phyloP scores from a whole-genome alignment of 495 filamentous ascomycete genomes.

The Lasiosphaeriaceae sp. region DNA sequence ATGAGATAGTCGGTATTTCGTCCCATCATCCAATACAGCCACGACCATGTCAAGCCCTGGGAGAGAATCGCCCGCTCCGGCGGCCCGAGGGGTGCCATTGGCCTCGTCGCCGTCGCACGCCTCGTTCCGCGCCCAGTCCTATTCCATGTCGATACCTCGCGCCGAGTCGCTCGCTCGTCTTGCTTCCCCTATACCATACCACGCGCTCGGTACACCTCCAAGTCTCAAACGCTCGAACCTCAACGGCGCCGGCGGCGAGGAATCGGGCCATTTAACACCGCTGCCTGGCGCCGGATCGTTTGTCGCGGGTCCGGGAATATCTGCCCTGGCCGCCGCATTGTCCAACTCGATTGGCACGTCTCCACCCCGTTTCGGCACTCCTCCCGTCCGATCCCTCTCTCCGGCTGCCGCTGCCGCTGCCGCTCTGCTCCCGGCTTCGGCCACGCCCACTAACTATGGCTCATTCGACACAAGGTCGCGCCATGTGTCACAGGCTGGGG shows the following conservation, averaged over 20 bases:
- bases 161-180: conserved; percentile 68
- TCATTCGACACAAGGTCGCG: conserved; percentile 66
- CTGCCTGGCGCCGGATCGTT: conserved; percentile 50
- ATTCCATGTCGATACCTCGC: conserved; percentile 48
- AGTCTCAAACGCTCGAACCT: background rate
- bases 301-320: conserved; percentile 63
- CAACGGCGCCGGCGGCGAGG: conserved; percentile 21
- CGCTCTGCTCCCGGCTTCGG: conserved; percentile 42
- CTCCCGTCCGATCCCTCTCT: conserved; percentile 51
- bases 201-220: conserved; percentile 8
- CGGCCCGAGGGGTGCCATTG: conserved; percentile 31
- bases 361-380: conserved; percentile 59
- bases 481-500: conserved; percentile 37
- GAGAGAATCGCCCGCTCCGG: conserved; percentile 32
- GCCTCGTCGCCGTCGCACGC: conserved; percentile 39
- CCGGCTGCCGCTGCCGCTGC: conserved; percentile 43
- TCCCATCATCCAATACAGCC: background rate
- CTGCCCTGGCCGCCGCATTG: conserved; percentile 71
- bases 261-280: conserved; percentile 40
- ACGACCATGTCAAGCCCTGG: conserved; percentile 34
- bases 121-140: conserved; percentile 39
- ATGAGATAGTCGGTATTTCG: conserved; percentile 15
- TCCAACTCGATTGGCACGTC: conserved; percentile 60
- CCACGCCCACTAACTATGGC: conserved; percentile 65
- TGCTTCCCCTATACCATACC: conserved; percentile 59